A percentile compares a stretch with the other conserved stretches of the same genome.
Evolutionary conservation across 2,329 filamentous ascomycete genomes (phyloP).

Genomic region (Colletotrichum musae): DNA sequence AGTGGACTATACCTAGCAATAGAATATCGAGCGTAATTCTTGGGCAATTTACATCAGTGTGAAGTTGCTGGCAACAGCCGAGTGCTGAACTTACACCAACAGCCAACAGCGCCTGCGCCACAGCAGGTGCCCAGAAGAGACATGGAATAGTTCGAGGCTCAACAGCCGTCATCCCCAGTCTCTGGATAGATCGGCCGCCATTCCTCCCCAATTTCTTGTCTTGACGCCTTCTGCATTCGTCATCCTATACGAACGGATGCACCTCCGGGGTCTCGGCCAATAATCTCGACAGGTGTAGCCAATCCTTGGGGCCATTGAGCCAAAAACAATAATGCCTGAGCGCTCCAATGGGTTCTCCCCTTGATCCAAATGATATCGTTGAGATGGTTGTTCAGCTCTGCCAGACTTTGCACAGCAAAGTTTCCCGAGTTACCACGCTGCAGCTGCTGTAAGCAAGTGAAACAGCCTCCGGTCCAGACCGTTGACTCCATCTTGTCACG

Average conservation of each 20-base stretch:
- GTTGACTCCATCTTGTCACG: background rate
- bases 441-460: background rate
- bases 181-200: no score
- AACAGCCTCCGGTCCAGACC: background rate
- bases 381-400: background rate
- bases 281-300: background rate
- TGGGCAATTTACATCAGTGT: background rate
- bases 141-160: no score
- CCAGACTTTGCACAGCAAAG: background rate
- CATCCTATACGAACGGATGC: no score
- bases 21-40: background rate
- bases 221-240: no score
- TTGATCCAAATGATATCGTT: background rate
- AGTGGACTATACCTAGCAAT: no score
- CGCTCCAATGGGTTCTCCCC: background rate
- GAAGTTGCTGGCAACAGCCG: background rate
- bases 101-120: background rate
- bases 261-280: background rate
- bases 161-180: no score
- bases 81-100: background rate
- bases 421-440: background rate
- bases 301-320: background rate
- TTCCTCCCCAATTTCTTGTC: no score
- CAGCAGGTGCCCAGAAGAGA: no score
- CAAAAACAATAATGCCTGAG: background rate